Percentiles rank a stretch among this genome's conserved stretches.
Conservation (phyloP, 176 grass and related monocot species). For the Carex kokanica region DNA sequence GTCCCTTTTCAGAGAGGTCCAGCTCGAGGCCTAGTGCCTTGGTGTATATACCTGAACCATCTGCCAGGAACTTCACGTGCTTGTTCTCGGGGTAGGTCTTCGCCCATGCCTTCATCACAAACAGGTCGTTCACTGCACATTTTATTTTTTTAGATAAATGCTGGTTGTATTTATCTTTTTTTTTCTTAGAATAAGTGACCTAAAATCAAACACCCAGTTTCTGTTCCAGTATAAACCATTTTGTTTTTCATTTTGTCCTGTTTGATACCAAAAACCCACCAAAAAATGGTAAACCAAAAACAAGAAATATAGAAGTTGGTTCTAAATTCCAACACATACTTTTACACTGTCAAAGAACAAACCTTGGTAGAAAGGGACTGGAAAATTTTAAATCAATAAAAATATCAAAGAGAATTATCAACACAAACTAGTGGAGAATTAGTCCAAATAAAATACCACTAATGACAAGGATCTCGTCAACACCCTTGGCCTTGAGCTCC, state of each 20-base stretch:
- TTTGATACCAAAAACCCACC: neutral
- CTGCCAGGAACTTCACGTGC: slow-evolving; percentile 90
- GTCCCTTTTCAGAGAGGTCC: slow-evolving; percentile 78
- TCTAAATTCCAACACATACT: neutral
- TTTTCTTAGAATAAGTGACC: neutral
- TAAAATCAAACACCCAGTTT: neutral
- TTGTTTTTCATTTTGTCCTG: neutral
- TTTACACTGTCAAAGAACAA: neutral
- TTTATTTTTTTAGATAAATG: neutral
- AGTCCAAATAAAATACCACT: slow-evolving; percentile 47
- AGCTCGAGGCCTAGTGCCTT: slow-evolving; percentile 79
- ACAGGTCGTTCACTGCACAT: slow-evolving; percentile 70
- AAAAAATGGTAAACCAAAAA: neutral
- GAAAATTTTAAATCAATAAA: neutral
- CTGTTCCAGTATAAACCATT: neutral
- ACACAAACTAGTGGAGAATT: neutral
- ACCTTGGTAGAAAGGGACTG: neutral
- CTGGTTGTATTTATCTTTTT: neutral
- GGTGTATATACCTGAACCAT: slow-evolving; percentile 72
- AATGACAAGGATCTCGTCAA: slow-evolving; percentile 82
- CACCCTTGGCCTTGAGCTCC: slow-evolving; percentile 88
- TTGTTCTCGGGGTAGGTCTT: slow-evolving; percentile 93
- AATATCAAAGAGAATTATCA: neutral
- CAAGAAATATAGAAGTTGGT: neutral
- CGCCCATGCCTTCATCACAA: slow-evolving; percentile 96